Base-by-base conservation (phyloP, 352 stramenopile genomes). In the Phytophthora pisi region DNA sequence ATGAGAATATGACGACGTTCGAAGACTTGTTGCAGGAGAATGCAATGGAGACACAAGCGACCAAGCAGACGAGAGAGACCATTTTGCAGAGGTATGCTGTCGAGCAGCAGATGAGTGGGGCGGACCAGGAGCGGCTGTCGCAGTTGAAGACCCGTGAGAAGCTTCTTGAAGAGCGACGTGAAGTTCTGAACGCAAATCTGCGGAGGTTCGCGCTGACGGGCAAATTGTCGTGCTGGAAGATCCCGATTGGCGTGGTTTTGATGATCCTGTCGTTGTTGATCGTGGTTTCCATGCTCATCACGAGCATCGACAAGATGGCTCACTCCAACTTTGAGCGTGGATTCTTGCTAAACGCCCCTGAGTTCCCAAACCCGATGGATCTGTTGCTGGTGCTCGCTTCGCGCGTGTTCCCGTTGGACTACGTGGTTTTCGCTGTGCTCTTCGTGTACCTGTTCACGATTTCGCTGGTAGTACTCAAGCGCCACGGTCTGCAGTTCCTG, bases 371-470 rank as follows among this genome's bases (percentile, higher is more conserved):
- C 54, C 85, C 86, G 8, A 79, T 96, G 62, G 88, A 96, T 67
- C 55, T 75, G 2, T 64, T 96, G 38, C 65, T 96, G 26, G 82
- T 96, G 59, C 69, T 93, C 24, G 79, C 81, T 13, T 96, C 88
- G 26, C 77, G 60, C 7, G 78, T 88, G 13, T 96, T 96, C 52
- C 88, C 88, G 11, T 69, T 96, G 51, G 88, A 96, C 72, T 96
- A 96, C 67, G 72, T 93, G 30, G 72, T 95, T 24, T 96, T 96
- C 57, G 70, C 75, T 26, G 72, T 90, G 61, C 74, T 92, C 31
- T 94, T 92, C 57, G 60, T 91, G 23, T 96, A 93, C 70, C 63
- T 95, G 8, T 95, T 96, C 49, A 65, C 82, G 4, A 79, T 93
- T 40, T 87, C 83, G n/a, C 81, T 95, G 47, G 70, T 91, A 16